Base-by-base conservation (phyloP, 192 early-diverging fungal genomes). In the Dispira simplex region DNA sequence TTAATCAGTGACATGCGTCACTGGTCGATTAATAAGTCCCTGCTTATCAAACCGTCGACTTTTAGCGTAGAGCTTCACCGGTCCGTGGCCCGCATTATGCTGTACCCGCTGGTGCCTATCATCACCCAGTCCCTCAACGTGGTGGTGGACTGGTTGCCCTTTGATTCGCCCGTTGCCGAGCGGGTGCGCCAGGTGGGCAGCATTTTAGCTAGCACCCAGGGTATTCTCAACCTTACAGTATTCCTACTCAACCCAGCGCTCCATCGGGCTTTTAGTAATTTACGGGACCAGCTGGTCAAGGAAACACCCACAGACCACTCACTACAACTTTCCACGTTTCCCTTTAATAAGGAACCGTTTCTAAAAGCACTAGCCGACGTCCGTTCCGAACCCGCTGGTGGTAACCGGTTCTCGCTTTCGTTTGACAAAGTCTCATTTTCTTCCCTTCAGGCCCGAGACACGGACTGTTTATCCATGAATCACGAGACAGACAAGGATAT, bases 221-320 rank as follows among this genome's bases (percentile, higher is more conserved):
- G 75, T 2, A 10, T 73, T 14, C 66, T 76, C 27, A 76, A 76
- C 54, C 46, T 73, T 28, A 59, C 53, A 3, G 71, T 76, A 20
- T 76, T 76, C 55, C 23, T 69, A 62, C 75, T 76, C 32, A 76
- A 76, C 32, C 75, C 75, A 2, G 69, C 75, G 3, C 66, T 76
- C 18, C 51, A 53, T 26, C 51, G 51, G 0, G 51, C 51, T 26
- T 25, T 53, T 53, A 53, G 51, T 26, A 53, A 53, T n/a, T 25
- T 53, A 20, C 51, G 51, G 20, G 51, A 53, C 18, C 51, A 39
- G 32, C 32, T 39, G 32, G 32, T 39, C 32, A 39, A 39, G 32
- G 32, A 39, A 39, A 39, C 32, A 39, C 6, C 32, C 32, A 39
- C 32, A 39, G 32, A 39, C 32, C 1, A 39, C 32, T 39, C 32